Conservation (phyloP, 768 basidiomycete species). For the Pulveroboletus sp. region DNA sequence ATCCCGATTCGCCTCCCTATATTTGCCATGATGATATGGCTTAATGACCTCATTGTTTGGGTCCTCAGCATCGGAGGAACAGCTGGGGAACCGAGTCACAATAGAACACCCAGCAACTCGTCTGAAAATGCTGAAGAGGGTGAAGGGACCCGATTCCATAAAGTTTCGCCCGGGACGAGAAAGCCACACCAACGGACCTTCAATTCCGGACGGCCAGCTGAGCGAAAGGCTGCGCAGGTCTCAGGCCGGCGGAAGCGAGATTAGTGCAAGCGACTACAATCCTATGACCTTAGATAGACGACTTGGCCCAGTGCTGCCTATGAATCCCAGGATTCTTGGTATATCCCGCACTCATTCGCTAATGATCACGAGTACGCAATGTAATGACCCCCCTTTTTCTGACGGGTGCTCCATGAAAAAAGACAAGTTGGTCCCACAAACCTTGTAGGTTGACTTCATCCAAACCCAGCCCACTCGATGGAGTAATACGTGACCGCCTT, state of each 20-base stretch:
- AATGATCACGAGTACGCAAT: slow-evolving; percentile 4
- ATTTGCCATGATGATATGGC: slow-evolving; percentile 66
- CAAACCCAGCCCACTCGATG: slow-evolving; percentile 90
- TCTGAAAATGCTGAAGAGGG: slow-evolving; percentile 64
- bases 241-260: slow-evolving; percentile 45
- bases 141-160: slow-evolving; percentile 30
- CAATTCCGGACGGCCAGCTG: slow-evolving; percentile 6
- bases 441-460: slow-evolving; percentile 27
- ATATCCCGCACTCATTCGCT: slow-evolving; percentile 14
- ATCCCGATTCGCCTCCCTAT: slow-evolving; percentile 77
- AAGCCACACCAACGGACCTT: slow-evolving; percentile 9
- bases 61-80: slow-evolving; percentile 54
- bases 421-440: not conserved
- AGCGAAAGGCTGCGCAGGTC: slow-evolving; percentile 23
- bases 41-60: slow-evolving; percentile 67
- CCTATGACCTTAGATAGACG: slow-evolving; percentile 9
- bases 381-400: not conserved
- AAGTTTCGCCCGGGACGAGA: slow-evolving; percentile 6
- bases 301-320: slow-evolving; percentile 13
- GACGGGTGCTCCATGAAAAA: not conserved
- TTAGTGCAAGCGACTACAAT: slow-evolving; percentile 21
- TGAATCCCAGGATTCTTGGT: slow-evolving; percentile 3
- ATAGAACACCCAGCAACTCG: slow-evolving; percentile 41
- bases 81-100: slow-evolving; percentile 14
- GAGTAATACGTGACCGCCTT: slow-evolving; percentile 68